A percentile compares a stretch with the other conserved stretches of the same genome.
phyloP scores from a whole-genome alignment of 805 yeast species.

The Candida montana region DNA sequence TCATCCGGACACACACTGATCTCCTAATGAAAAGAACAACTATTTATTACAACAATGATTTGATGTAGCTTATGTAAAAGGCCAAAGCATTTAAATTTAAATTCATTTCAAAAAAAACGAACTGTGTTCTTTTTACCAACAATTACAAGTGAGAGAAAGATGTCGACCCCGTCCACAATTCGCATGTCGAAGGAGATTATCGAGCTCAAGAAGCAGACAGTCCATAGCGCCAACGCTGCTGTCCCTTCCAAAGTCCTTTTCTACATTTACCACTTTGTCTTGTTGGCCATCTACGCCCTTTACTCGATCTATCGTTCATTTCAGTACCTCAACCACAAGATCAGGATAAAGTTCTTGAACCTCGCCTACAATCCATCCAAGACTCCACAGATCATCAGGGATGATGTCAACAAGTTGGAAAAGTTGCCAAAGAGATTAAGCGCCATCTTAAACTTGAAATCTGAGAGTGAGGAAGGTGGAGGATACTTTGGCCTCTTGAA shows the following conservation, averaged over 20 bases:
- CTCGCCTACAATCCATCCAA: conserved; percentile 63
- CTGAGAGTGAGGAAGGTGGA: conserved; percentile 82
- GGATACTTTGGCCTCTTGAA: conserved; percentile 78
- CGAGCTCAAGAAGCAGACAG: neutral
- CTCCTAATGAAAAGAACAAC: no score
- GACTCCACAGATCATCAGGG: conserved; percentile 81
- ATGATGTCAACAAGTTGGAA: conserved; percentile 65
- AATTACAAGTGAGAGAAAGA: neutral
- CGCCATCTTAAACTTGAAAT: conserved; percentile 65
- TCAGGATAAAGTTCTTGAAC: conserved; percentile 52
- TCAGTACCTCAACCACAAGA: conserved; percentile 46
- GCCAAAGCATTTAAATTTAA: no score
- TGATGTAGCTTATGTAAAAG: neutral
- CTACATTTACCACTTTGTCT: conserved; percentile 20
- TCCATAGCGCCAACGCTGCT: neutral
- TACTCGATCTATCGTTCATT: conserved; percentile 51
- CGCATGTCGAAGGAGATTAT: conserved; percentile 8
- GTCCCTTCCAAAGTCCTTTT: conserved; percentile 13
- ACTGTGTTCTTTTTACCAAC: neutral
- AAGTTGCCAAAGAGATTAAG: conserved; percentile 79
- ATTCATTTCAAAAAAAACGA: neutral
- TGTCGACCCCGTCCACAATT: neutral
- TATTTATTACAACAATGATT: no score
- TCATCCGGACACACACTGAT: no score
- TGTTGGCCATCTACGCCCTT: conserved; percentile 48